A percentile compares a stretch with the other conserved stretches of the same genome.
Conservation (phyloP, 1,139 yeast genomes). For the Yamadazyma kanchanaburiensis region DNA sequence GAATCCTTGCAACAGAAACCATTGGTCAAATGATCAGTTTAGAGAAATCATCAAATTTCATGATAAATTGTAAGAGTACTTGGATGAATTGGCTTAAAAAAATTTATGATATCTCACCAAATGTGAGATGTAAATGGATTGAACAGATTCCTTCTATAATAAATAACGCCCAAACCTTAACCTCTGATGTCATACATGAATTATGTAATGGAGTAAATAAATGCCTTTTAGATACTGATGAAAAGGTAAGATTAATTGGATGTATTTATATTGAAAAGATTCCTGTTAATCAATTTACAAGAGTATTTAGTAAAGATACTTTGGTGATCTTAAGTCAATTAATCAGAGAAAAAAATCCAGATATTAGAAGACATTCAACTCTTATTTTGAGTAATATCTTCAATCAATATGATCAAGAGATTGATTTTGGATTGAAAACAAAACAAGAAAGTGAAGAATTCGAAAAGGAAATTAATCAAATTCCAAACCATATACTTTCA, state of each 20-base stretch:
- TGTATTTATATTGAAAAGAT: constrained; percentile 45
- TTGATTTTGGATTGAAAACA: constrained; percentile 28
- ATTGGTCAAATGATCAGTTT: constrained; percentile 60
- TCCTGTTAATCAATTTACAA: constrained; percentile 39
- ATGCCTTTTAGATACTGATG: constrained; percentile 74
- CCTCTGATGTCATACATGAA: constrained; percentile 48
- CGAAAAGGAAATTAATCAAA: constrained; percentile 34
- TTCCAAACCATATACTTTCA: constrained; percentile 67
- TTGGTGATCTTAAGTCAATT: constrained; percentile 57
- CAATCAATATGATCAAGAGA: constrained; percentile 43
- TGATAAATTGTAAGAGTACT: constrained; percentile 54
- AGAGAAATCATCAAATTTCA: constrained; percentile 45
- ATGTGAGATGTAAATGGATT: constrained; percentile 71
- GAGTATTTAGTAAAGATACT: constrained; percentile 43
- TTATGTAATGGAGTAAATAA: constrained; percentile 60
- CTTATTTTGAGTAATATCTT: constrained; percentile 45
- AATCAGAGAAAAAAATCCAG: constrained; percentile 64
- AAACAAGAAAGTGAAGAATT: constrained; percentile 34
- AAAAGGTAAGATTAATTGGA: constrained; percentile 64
- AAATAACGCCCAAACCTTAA: constrained; percentile 34
- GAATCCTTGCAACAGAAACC: constrained; percentile 70
- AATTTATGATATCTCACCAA: constrained; percentile 62
- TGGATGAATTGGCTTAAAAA: constrained; percentile 74
- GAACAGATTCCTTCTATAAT: constrained; percentile 42
- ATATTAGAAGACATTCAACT: constrained; percentile 64